Evolutionary conservation across 495 filamentous ascomycete species (phyloP), one percentile per base, ranked within the genome.

Genomic region (Parathielavia appendiculata): DNA sequence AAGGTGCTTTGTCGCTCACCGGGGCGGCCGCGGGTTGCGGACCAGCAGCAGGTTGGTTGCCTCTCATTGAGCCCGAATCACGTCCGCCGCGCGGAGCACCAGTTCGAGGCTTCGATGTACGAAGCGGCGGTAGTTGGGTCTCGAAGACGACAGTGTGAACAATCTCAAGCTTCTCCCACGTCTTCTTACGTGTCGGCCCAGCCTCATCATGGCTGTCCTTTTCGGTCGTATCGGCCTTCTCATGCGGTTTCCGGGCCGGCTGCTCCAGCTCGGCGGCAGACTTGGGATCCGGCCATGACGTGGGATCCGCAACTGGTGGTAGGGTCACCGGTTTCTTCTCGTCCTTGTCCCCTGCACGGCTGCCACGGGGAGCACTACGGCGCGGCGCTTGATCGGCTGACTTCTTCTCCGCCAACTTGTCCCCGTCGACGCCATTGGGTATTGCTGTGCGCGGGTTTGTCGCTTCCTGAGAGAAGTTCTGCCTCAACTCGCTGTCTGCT

Each of bases 221-320:
- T 34, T 90, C 87, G 4, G 68, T 79, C 43, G 82, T 81, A 34
- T 87, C 83, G 8, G 74, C 57, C 65, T 89, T 88, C 32, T 68
- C 66, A 8, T 71, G 66, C 1, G 58, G 2, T 56, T 76, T 79
- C 35, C 62, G 62, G 12, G 34, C 48, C 10, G 55, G 38, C 39
- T 66, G 78, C 63, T 84, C 89, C 74, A 86, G 86, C 59, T 88
- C 86, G 35, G 87, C 79, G 4, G 87, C 89, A 45, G 80, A 85
- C 55, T 96, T 87, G 1, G 91, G 91, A 10, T 93, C 96, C 19
- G 93, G 93, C 93, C 93, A 98, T 32, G 84, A 84, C 32, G 81
- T 76, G 40, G 87, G 78, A 71, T 81, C 87, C 38, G 87, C 86
- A 5, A 85, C 80, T 14, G 86, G 80, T 43, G 84, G 76, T 16